Conservation (phyloP, 148 eudicot species). For the Talinum fruticosum region DNA sequence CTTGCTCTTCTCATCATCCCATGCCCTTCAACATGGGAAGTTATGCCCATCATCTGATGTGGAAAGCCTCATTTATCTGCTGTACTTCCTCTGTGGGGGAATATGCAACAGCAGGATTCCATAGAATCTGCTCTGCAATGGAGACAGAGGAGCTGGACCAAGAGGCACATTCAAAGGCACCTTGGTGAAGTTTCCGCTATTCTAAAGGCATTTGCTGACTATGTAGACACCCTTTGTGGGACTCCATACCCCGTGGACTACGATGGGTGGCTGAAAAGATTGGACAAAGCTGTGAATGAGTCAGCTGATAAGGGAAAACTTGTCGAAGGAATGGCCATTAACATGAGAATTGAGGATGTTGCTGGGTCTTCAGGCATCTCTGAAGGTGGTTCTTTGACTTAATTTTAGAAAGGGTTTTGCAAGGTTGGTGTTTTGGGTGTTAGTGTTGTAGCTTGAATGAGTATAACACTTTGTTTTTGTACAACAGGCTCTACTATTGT, state of each 20-base stretch:
- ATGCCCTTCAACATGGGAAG: slow-evolving; percentile 77
- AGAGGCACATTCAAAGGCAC: slow-evolving; percentile 58
- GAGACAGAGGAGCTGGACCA: slow-evolving; percentile 70
- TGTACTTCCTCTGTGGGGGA: slow-evolving; percentile 64
- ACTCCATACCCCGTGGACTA: slow-evolving; percentile 73
- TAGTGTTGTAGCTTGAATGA: slow-evolving; percentile 10
- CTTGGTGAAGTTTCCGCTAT: slow-evolving; percentile 69
- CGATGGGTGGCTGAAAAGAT: slow-evolving; percentile 71
- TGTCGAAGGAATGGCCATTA: slow-evolving; percentile 33
- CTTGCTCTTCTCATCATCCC: slow-evolving; percentile 62
- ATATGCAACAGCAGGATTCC: slow-evolving; percentile 62
- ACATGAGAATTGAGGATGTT: slow-evolving; percentile 49
- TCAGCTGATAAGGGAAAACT: slow-evolving; percentile 50
- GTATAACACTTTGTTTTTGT: slow-evolving; percentile 11
- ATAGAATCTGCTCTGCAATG: slow-evolving; percentile 73
- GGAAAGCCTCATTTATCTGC: slow-evolving; percentile 64
- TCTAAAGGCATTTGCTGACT: slow-evolving; percentile 79
- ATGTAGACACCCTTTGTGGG: slow-evolving; percentile 70
- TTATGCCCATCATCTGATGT: slow-evolving; percentile 80
- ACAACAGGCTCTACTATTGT: slow-evolving; percentile 9
- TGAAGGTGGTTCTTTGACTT: slow-evolving; percentile 35
- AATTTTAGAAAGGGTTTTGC: background rate
- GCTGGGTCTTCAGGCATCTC: slow-evolving; percentile 62
- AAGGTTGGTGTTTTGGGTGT: too few species aligned
- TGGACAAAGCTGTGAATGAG: slow-evolving; percentile 52